Evolutionary conservation across 1,139 yeast species (phyloP).

Genomic region (Kurtzmaniella quercitrusa): DNA sequence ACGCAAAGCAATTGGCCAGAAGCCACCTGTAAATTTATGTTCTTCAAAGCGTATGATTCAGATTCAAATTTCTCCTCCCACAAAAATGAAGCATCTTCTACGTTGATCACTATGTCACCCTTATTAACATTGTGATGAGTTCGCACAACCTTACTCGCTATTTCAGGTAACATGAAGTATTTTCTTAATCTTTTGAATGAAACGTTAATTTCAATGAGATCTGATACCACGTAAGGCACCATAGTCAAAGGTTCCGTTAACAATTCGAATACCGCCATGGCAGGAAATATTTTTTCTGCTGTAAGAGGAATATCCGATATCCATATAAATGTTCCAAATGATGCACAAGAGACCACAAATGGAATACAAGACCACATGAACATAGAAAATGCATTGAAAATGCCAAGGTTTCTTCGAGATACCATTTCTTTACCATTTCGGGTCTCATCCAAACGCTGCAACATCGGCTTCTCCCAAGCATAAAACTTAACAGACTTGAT

Average conservation of each 20-base stretch:
- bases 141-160: conserved; percentile 18
- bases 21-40: conserved; percentile 49
- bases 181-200: conserved; percentile 30
- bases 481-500: conserved; percentile 38
- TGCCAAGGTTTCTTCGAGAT: conserved; percentile 26
- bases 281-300: conserved; percentile 38
- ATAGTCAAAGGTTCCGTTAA: conserved; percentile 32
- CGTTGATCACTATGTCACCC: conserved; percentile 15
- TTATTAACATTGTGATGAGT: conserved; percentile 10
- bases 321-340: conserved; percentile 24
- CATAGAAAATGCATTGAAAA: conserved; percentile 25
- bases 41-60: conserved; percentile 38
- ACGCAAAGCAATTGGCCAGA: conserved; percentile 65
- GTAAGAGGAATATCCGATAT: conserved; percentile 23
- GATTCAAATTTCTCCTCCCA: conserved; percentile 22
- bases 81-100: conserved; percentile 19
- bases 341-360: conserved; percentile 30
- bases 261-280: conserved; percentile 32
- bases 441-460: conserved; percentile 26
- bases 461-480: conserved; percentile 40
- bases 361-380: conserved; percentile 39
- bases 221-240: conserved; percentile 28
- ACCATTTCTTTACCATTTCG: conserved; percentile 35
- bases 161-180: conserved; percentile 30
- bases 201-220: conserved; percentile 28